Evolutionary conservation across 106 monocot species (phyloP), one percentile per base, ranked within the genome.

Genomic region (Dendrobium chrysotoxum): DNA sequence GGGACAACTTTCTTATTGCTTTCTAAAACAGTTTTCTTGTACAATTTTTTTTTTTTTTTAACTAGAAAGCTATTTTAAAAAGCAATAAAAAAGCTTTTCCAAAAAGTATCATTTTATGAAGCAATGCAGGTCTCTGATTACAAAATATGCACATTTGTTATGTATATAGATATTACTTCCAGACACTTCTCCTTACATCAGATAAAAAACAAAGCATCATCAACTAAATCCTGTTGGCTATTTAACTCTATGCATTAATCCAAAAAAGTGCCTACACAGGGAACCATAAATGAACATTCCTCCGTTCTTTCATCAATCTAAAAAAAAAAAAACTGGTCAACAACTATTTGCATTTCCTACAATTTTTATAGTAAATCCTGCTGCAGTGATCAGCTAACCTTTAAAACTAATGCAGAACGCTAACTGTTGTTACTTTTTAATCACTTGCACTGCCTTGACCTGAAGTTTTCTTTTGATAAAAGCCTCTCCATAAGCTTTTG

Each of bases 391-490:
- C n/a, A n/a, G n/a, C n/a, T n/a, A n/a, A n/a, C n/a, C n/a, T n/a
- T n/a, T n/a, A n/a, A n/a, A n/a, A n/a, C n/a, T n/a, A n/a, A n/a
- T n/a, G n/a, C n/a, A n/a, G n/a, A n/a, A n/a, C n/a, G n/a, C n/a
- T n/a, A n/a, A n/a, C n/a, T n/a, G n/a, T n/a, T n/a, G n/a, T n/a
- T n/a, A n/a, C n/a, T n/a, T n/a, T n/a, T n/a, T 25, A 28, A 12
- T 73, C 74, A 74, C 74, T 74, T 88, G 86, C 90, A 93, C 68
- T 93, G 92, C 77, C 88, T 75, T 2, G 86, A 84, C 53, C 81
- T 82, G 74, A 93, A 90, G 8, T 90, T 88, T 26, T 90, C 76
- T 47, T 90, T 85, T 18, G 85, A 86, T 47, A 93, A 74, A 23
- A 90, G 90, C 17, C 83, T 85, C 30, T 12, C 44, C 35, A 85